A percentile compares a stretch with the other conserved stretches of the same genome.
Conservation (phyloP, 148 eudicot genomes). For the Chenopodium quinoa region DNA sequence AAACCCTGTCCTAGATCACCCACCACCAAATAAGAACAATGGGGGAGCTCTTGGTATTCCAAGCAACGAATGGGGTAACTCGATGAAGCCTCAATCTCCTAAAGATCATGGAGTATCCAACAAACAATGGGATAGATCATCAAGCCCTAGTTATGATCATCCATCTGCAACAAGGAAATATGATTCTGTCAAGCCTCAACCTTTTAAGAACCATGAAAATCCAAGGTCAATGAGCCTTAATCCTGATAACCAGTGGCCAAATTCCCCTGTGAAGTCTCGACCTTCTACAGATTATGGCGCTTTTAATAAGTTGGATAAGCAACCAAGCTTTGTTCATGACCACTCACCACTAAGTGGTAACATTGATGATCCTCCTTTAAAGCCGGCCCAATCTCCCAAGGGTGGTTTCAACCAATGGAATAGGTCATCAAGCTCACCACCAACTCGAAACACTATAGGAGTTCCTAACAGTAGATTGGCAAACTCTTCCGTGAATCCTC, state of each 20-base stretch:
- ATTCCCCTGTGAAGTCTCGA: background rate
- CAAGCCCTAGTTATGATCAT: background rate
- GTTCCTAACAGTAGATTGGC: background rate
- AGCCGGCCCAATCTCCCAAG: background rate
- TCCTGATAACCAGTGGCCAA: background rate
- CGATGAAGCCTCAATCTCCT: constrained; percentile 5
- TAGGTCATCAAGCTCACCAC: background rate
- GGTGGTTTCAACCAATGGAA: constrained; percentile 1
- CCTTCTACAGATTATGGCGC: background rate
- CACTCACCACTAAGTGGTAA: constrained; percentile 15
- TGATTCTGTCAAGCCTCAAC: constrained; percentile 5
- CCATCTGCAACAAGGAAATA: background rate
- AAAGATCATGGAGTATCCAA: constrained; percentile 7
- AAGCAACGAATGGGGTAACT: background rate
- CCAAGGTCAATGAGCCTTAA: background rate
- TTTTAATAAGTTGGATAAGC: constrained; percentile 6
- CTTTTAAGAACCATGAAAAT: background rate
- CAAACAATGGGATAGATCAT: background rate
- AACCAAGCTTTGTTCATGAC: constrained; percentile 18
- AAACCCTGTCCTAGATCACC: background rate
- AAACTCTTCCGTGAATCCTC: background rate
- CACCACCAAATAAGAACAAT: background rate
- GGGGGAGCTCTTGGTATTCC: background rate
- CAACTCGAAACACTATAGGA: constrained; percentile 1
- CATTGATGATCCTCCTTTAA: background rate